phyloP scores from a whole-genome alignment of 1,284 basidiomycete genomes.

The Tilletia setariae region DNA sequence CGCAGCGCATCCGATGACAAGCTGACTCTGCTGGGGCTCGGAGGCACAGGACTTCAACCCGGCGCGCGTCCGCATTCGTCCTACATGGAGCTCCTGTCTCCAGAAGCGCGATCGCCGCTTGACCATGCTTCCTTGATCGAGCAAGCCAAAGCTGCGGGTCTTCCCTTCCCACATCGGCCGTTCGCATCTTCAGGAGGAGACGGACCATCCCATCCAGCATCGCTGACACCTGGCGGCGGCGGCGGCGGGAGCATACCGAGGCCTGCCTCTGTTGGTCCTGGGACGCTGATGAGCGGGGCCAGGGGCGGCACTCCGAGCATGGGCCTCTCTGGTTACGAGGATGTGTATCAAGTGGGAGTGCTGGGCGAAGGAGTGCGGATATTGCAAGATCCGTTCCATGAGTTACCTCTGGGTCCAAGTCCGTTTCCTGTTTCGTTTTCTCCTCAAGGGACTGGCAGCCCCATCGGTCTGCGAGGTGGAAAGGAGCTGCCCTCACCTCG shows the following conservation, averaged over 20 bases:
- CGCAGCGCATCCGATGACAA: not conserved
- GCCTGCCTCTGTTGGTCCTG: slow-evolving; percentile 1
- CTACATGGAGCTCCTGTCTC: too few relatives aligned
- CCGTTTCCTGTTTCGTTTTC: slow-evolving; percentile 5
- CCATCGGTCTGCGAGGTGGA: not conserved
- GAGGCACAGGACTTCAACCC: too few relatives aligned
- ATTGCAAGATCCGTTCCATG: not conserved
- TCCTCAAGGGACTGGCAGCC: not conserved
- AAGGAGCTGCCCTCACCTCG: not conserved
- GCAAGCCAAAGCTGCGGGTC: not conserved
- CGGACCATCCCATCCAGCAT: too few relatives aligned
- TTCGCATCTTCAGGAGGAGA: too few relatives aligned
- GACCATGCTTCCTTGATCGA: too few relatives aligned
- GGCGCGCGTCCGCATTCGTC: too few relatives aligned
- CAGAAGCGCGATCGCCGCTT: too few relatives aligned
- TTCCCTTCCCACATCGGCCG: not conserved
- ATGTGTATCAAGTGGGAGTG: not conserved
- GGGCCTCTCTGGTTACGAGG: too few relatives aligned
- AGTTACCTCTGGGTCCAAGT: not conserved
- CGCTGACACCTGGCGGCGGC: too few relatives aligned
- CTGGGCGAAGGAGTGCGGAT: not conserved
- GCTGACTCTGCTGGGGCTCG: not conserved
- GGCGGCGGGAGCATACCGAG: slow-evolving; percentile 2
- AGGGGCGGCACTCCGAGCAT: too few relatives aligned
- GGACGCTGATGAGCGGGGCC: too few relatives aligned